Evolutionary conservation across 2,329 filamentous ascomycete genomes (phyloP).

Genomic region (Pseudomassariella vexata): DNA sequence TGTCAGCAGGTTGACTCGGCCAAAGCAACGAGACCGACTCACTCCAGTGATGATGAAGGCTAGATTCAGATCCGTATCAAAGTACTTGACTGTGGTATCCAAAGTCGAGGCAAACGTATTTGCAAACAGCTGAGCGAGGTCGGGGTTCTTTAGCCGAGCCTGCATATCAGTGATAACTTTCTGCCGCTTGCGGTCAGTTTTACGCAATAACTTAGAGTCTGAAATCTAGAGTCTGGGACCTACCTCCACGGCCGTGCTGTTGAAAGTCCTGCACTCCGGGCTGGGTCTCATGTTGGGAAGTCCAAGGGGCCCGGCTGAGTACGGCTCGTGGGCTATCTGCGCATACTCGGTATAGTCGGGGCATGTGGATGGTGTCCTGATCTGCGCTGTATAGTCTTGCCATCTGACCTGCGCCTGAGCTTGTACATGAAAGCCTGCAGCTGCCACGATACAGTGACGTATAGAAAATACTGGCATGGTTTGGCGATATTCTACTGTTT

Average conservation of each 20-base stretch:
- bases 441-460: no score
- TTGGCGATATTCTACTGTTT: no score
- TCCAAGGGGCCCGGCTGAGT: neutral
- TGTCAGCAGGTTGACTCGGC: neutral
- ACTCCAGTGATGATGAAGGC: slow-evolving; percentile 4
- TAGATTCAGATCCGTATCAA: slow-evolving; percentile 2
- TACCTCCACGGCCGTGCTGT: slow-evolving; percentile 4
- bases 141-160: slow-evolving; percentile 3
- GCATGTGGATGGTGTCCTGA: neutral
- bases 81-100: slow-evolving; percentile 3
- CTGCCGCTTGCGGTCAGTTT: neutral
- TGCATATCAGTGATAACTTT: slow-evolving; percentile 5
- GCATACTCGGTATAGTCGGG: slow-evolving; percentile 5
- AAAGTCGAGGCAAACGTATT: slow-evolving; percentile 2
- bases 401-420: no score
- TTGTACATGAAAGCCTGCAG: no score
- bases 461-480: no score
- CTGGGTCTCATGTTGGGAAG: slow-evolving; percentile 4
- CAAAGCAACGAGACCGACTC: neutral
- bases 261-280: slow-evolving; percentile 4
- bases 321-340: neutral
- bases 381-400: no score
- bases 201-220: neutral
- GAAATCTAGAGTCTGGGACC: neutral
- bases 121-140: slow-evolving; percentile 2